phyloP scores from a whole-genome alignment of 2,329 filamentous ascomycete species.

The Colletotrichum sp. region DNA sequence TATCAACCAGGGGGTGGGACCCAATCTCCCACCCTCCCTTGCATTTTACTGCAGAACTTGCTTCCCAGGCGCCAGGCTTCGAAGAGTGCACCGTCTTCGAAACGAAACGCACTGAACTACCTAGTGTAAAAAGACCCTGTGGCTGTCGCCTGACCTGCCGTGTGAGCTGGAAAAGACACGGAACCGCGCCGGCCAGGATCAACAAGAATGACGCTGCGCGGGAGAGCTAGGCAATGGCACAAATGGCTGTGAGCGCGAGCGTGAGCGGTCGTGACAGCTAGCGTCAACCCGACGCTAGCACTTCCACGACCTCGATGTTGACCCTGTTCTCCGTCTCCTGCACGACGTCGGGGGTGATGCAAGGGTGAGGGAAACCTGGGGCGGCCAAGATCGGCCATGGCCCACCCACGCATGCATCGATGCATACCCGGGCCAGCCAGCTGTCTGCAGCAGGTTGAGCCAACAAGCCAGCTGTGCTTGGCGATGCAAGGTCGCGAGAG shows the following conservation, averaged over 20 bases:
- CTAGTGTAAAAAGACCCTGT: not conserved
- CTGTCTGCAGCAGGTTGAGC: not conserved
- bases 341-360: slow-evolving; percentile 6
- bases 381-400: slow-evolving; percentile 17
- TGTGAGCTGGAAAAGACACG: not conserved
- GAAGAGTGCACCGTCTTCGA: not conserved
- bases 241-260: not conserved
- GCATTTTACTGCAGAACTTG: not conserved
- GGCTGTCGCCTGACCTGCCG: not conserved
- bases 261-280: not conserved
- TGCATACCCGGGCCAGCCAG: not conserved
- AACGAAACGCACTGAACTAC: not conserved
- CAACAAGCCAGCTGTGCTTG: slow-evolving; percentile 6
- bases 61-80: not conserved
- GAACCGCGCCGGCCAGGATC: not conserved
- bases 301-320: not conserved
- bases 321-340: not conserved
- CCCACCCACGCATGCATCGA: slow-evolving; percentile 8
- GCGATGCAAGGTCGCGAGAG: slow-evolving; percentile 2
- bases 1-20: not conserved
- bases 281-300: not conserved
- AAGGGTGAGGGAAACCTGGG: slow-evolving; percentile 17
- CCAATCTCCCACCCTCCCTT: not conserved
- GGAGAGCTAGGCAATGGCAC: not conserved
- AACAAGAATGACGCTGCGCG: not conserved